A percentile compares a stretch with the other conserved stretches of the same genome.
Evolutionary conservation across 257 asterid species (phyloP).

Genomic region (Nemophila menziesii): DNA sequence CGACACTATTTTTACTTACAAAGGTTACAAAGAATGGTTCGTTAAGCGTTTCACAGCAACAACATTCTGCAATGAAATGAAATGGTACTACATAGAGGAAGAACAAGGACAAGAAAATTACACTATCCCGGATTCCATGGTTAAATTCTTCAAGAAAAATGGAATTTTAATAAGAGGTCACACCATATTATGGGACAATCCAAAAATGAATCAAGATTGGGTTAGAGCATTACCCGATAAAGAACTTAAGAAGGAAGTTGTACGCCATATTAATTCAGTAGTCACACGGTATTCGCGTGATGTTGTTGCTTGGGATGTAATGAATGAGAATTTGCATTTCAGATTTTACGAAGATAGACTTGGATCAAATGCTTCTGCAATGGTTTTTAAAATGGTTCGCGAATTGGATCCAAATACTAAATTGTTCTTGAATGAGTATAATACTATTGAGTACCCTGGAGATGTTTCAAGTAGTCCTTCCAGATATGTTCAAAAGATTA

Average conservation of each 20-base stretch:
- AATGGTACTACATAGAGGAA: constrained; percentile 40
- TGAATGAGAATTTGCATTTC: constrained; percentile 51
- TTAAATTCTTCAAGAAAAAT: constrained; percentile 19
- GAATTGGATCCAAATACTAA: constrained; percentile 27
- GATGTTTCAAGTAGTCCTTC: constrained; percentile 30
- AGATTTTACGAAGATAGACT: constrained; percentile 30
- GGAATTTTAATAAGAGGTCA: constrained; percentile 39
- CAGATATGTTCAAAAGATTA: constrained; percentile 22
- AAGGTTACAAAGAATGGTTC: constrained; percentile 40
- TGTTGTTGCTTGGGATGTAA: constrained; percentile 42
- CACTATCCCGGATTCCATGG: constrained; percentile 42
- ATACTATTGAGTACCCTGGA: constrained; percentile 24
- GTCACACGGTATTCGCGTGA: constrained; percentile 34
- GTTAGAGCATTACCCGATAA: constrained; percentile 11
- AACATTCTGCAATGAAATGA: constrained; percentile 43
- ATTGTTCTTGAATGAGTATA: constrained; percentile 40
- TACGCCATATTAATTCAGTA: constrained; percentile 22
- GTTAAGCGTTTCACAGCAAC: constrained; percentile 32
- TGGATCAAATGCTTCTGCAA: constrained; percentile 40
- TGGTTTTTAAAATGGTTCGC: constrained; percentile 33
- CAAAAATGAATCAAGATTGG: constrained; percentile 22
- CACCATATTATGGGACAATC: constrained; percentile 31
- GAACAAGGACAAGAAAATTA: constrained; percentile 26
- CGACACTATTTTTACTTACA: constrained; percentile 16
- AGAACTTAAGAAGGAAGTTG: constrained; percentile 18